These are phyloP conservation scores for Lagenaria siceraria DNA, from an alignment of 306 rosid species.

Conservation along the genomic window DNA sequence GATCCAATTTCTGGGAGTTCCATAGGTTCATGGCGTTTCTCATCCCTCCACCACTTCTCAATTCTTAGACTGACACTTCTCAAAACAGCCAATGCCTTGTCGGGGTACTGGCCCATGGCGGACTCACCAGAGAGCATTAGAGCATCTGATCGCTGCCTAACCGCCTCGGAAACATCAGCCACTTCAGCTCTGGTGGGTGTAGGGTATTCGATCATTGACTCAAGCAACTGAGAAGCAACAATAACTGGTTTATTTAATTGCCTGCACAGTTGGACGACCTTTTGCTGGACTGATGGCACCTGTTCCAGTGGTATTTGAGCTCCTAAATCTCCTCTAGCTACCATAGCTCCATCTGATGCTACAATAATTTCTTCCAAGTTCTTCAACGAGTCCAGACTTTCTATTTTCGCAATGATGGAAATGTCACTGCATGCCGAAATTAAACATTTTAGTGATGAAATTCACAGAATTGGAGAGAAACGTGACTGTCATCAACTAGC, in stretches of 20 bases:
- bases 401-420: conserved; percentile 85
- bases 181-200: conserved; percentile 99
- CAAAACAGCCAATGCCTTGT: conserved; percentile 83
- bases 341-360: conserved; percentile 98
- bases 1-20: conserved; percentile 57
- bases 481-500: not conserved
- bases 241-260: conserved; percentile 93
- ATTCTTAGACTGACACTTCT: conserved; percentile 96
- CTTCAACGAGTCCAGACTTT: conserved; percentile 88
- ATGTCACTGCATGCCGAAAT: conserved; percentile 45
- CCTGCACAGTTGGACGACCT: conserved; percentile 86
- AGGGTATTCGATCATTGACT: conserved; percentile 97
- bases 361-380: conserved; percentile 87
- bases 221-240: conserved; percentile 97
- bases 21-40: conserved; percentile 79
- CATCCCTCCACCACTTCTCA: conserved; percentile 99
- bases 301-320: conserved; percentile 98
- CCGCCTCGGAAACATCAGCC: conserved; percentile 99
- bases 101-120: conserved; percentile 99
- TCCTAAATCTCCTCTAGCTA: conserved; percentile 97
- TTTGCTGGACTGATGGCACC: conserved; percentile 93
- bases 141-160: conserved; percentile 97
- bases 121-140: conserved; percentile 99
- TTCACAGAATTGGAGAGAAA: not conserved
- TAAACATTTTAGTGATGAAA: conserved; percentile 2